These are phyloP conservation scores for Castanospermum australe DNA, from an alignment of 306 rosid genomes.

Conservation along the genomic window DNA sequence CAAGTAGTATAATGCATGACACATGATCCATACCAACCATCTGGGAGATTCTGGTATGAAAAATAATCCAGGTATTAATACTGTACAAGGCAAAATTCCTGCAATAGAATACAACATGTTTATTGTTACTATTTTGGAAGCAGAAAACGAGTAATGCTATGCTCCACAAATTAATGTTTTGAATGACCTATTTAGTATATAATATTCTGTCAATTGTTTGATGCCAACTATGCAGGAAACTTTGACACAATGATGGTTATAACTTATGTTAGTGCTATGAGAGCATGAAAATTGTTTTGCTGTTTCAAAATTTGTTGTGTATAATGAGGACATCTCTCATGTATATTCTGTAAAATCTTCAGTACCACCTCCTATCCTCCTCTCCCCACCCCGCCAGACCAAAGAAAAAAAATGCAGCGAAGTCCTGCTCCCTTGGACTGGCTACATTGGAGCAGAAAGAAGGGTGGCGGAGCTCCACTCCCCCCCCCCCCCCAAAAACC, in stretches of 20 bases:
- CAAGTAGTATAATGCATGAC: slow-evolving; percentile 5
- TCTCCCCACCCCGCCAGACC: neutral
- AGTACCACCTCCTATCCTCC: no score
- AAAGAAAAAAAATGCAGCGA: neutral
- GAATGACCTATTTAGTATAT: neutral
- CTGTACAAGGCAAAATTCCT: slow-evolving; percentile 82
- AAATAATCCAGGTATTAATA: slow-evolving; percentile 77
- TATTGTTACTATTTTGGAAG: neutral
- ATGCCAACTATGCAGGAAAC: neutral
- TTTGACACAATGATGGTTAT: neutral
- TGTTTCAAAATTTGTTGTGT: neutral
- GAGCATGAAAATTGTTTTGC: neutral
- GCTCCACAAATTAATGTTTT: slow-evolving; percentile 1
- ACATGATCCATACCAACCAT: slow-evolving; percentile 75
- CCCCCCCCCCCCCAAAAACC: no score
- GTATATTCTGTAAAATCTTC: neutral
- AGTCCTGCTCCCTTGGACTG: neutral
- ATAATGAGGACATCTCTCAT: neutral
- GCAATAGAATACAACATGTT: slow-evolving; percentile 31
- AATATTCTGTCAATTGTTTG: neutral
- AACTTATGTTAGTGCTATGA: neutral
- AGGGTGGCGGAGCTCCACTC: neutral
- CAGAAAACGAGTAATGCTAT: slow-evolving; percentile 7
- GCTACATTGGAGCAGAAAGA: neutral
- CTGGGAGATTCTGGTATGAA: slow-evolving; percentile 91